Percentiles rank a stretch among this genome's conserved stretches.
Evolutionary conservation across 164 flowering plant genomes (phyloP).

Genomic region (Magnolia changhungtana): DNA sequence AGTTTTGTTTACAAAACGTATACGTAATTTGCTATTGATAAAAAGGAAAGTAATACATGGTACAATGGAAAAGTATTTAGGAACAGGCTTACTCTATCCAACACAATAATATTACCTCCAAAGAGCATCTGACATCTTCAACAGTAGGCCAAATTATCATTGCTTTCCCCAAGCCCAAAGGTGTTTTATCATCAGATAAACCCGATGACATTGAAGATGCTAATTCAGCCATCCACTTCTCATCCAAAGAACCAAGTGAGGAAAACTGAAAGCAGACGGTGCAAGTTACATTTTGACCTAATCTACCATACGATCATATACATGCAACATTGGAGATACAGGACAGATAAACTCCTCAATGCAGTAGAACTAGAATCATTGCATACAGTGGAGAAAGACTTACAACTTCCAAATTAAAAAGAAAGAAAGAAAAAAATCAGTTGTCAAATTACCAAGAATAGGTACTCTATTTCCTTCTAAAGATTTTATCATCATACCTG

Average conservation of each 20-base stretch:
- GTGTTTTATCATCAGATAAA: conserved; percentile 55
- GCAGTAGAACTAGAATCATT: background rate
- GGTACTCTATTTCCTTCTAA: too few relatives aligned
- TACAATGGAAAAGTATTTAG: background rate
- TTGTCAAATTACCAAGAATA: too few relatives aligned
- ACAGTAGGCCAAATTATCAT: conserved; percentile 92
- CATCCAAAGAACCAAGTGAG: conserved; percentile 96
- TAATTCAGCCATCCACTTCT: conserved; percentile 97
- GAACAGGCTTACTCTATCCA: background rate
- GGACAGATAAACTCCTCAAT: background rate
- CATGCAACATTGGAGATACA: background rate
- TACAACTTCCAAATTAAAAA: background rate
- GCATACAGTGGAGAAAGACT: background rate
- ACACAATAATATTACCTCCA: conserved; percentile 64
- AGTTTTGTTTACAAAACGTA: too few relatives aligned
- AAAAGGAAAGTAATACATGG: too few relatives aligned
- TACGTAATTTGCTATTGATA: too few relatives aligned
- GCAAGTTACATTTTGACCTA: conserved; percentile 1
- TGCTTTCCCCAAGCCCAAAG: conserved; percentile 81
- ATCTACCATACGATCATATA: background rate
- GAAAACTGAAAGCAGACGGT: conserved; percentile 63
- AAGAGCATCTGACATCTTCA: conserved; percentile 94
- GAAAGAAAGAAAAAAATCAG: too few relatives aligned
- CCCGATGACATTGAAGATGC: conserved; percentile 88
- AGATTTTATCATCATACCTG: conserved; percentile 48